phyloP scores from a whole-genome alignment of 2,329 filamentous ascomycete genomes.

The Sphaerulina vaccinii region DNA sequence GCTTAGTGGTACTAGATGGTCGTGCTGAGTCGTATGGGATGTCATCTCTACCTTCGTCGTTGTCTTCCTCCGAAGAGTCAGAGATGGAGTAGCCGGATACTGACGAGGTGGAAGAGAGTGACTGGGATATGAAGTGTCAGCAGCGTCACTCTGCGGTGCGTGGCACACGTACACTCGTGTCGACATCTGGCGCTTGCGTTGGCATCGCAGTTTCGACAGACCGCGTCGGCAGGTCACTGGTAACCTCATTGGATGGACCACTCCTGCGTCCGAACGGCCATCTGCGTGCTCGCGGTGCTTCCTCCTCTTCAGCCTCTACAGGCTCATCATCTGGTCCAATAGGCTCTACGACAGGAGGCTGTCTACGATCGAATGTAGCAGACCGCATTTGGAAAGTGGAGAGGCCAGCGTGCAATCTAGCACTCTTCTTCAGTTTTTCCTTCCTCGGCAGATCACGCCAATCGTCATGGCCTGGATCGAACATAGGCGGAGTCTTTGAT shows the following conservation, averaged over 20 bases:
- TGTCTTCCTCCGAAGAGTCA: not conserved
- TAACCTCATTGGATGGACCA: not conserved
- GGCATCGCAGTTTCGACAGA: too few relatives aligned
- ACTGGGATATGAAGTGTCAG: too few relatives aligned
- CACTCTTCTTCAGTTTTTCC: conserved; percentile 11
- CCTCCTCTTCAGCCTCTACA: not conserved
- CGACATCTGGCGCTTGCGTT: too few relatives aligned
- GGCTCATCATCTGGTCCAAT: conserved; percentile 13
- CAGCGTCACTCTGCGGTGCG: too few relatives aligned
- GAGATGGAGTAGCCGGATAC: too few relatives aligned
- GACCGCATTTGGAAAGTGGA: conserved; percentile 12
- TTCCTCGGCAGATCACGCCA: conserved; percentile 11
- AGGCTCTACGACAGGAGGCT: conserved; percentile 5
- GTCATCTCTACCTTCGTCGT: not conserved
- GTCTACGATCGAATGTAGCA: conserved; percentile 3
- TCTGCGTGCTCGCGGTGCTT: too few relatives aligned
- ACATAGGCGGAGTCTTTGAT: not conserved
- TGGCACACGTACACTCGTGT: too few relatives aligned
- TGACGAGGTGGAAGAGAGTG: too few relatives aligned
- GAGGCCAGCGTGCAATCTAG: conserved; percentile 7
- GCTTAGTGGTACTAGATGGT: too few relatives aligned
- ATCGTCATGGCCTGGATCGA: conserved; percentile 14
- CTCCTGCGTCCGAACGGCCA: too few relatives aligned
- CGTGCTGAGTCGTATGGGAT: conserved; percentile 1
- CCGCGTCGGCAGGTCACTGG: too few relatives aligned